Evolutionary conservation across 345 rosid genomes (phyloP).

Genomic region (Citrus sinensis): DVS_A1.0 CM039164.1:21785001-21785500

Average conservation of each 20-base stretch:
- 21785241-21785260: background rate
- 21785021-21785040: background rate
- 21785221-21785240: background rate
- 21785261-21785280: background rate
- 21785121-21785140: slow-evolving; percentile 80
- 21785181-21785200: background rate
- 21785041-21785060: background rate
- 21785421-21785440: slow-evolving; percentile 68
- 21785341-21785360: background rate
- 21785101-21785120: slow-evolving; percentile 84
- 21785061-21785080: background rate
- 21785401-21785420: slow-evolving; percentile 16
- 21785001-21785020: background rate
- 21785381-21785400: background rate
- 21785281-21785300: background rate
- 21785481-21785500: slow-evolving; percentile 94
- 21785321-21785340: background rate
- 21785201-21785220: background rate
- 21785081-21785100: slow-evolving; percentile 55
- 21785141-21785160: slow-evolving; percentile 69
- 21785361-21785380: slow-evolving; percentile 4
- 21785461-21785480: slow-evolving; percentile 98
- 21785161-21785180: slow-evolving; percentile 18
- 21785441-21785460: slow-evolving; percentile 85
- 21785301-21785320: background rate